These are phyloP conservation scores for Coemansia sp. DNA, from an alignment of 192 early-diverging fungal species.

Conservation along the genomic window DNA sequence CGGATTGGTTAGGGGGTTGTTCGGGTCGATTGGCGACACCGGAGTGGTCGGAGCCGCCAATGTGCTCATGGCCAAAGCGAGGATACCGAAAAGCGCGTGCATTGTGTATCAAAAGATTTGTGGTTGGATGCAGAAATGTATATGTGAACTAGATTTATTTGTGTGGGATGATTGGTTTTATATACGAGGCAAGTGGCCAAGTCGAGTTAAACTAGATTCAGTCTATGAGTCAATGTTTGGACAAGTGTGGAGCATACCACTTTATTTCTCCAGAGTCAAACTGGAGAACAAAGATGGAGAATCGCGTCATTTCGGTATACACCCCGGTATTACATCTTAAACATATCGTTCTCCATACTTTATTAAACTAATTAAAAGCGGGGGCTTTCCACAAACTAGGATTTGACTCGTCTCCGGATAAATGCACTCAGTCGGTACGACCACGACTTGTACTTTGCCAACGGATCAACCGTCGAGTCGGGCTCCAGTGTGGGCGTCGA, in stretches of 20 bases:
- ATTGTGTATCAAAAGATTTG: constrained; percentile 8
- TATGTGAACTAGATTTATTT: too few relatives aligned
- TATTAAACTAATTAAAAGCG: too few relatives aligned
- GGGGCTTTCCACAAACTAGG: not conserved
- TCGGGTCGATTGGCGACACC: constrained; percentile 36
- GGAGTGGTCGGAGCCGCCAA: constrained; percentile 15
- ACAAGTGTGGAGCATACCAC: too few relatives aligned
- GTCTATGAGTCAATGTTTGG: too few relatives aligned
- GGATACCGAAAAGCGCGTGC: constrained; percentile 30
- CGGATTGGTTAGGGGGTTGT: constrained; percentile 50
- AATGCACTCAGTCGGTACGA: not conserved
- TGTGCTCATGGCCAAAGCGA: constrained; percentile 34
- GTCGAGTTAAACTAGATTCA: too few relatives aligned
- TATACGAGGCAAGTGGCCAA: not conserved
- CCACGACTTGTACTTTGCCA: constrained; percentile 1
- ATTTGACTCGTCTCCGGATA: constrained; percentile 3
- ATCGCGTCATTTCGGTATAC: too few relatives aligned
- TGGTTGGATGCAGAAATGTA: not conserved
- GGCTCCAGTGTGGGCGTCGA: constrained; percentile 2
- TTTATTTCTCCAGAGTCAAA: too few relatives aligned
- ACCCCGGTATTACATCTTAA: too few relatives aligned
- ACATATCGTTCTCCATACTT: too few relatives aligned
- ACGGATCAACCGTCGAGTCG: not conserved
- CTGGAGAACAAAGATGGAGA: too few relatives aligned
- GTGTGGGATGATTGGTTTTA: not conserved